Conservation (phyloP, 768 basidiomycete genomes). For the Tubosaeta brunneosetosa region DNA sequence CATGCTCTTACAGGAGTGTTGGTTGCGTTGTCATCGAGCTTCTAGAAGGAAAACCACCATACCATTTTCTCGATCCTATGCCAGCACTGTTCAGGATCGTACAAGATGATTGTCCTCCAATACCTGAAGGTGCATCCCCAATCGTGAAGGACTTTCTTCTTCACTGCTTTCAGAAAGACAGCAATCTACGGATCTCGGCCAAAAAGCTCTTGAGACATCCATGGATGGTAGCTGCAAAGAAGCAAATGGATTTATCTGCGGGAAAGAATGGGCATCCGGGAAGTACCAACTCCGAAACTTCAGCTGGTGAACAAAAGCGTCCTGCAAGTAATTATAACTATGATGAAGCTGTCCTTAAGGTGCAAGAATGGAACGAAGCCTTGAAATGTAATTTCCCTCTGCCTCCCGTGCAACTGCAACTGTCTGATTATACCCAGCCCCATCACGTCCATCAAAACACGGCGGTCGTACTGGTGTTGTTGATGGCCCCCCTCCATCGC, state of each 20-base stretch:
- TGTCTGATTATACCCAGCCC: slow-evolving; percentile 42
- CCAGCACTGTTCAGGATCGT: slow-evolving; percentile 98
- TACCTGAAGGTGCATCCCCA: slow-evolving; percentile 92
- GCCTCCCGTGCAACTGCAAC: slow-evolving; percentile 11
- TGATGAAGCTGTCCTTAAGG: slow-evolving; percentile 89
- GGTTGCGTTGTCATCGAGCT: slow-evolving; percentile 98
- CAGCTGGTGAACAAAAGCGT: slow-evolving; percentile 35
- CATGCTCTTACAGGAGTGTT: slow-evolving; percentile 52
- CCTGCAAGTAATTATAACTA: slow-evolving; percentile 80
- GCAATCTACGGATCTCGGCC: slow-evolving; percentile 89
- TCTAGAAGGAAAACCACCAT: slow-evolving; percentile 84
- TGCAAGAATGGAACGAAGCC: slow-evolving; percentile 99
- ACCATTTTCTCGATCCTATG: slow-evolving; percentile 95
- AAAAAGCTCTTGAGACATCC: slow-evolving; percentile 90
- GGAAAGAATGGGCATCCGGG: slow-evolving; percentile 28
- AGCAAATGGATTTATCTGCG: slow-evolving; percentile 50
- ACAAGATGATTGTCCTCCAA: slow-evolving; percentile 94
- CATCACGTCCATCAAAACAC: slow-evolving; percentile 69
- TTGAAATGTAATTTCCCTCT: slow-evolving; percentile 61
- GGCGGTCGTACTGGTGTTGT: slow-evolving; percentile 35
- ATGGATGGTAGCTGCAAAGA: slow-evolving; percentile 89
- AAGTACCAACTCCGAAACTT: slow-evolving; percentile 34
- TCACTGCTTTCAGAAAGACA: slow-evolving; percentile 98
- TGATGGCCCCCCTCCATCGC: slow-evolving; percentile 43
- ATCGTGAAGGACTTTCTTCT: slow-evolving; percentile 96